Percentiles rank a stretch among this genome's conserved stretches.
These are phyloP conservation scores for Puccinellia tenuiflora DNA, from an alignment of 176 grass and related monocot genomes.

Conservation along the genomic window DNA sequence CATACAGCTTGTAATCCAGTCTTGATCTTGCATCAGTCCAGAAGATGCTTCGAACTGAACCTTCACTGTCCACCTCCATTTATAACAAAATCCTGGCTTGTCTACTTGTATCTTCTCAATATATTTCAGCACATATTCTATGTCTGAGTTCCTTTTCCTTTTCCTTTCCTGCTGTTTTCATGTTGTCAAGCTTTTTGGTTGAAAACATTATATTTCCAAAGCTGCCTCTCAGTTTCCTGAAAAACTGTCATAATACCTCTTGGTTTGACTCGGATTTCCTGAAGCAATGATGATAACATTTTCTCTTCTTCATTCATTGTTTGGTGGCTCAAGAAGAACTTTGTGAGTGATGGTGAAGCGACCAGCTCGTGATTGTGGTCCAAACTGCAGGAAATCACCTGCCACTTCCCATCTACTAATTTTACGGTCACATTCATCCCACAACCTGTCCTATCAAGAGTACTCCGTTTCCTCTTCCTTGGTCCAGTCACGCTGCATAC, in stretches of 20 bases:
- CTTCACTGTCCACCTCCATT: not conserved
- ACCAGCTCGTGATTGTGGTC: not conserved
- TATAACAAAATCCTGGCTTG: not conserved
- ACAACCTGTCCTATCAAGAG: not conserved
- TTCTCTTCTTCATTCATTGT: not conserved
- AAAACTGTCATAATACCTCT: not conserved
- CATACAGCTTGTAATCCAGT: not conserved
- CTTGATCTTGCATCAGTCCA: not conserved
- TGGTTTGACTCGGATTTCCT: not conserved
- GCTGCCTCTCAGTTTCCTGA: not conserved
- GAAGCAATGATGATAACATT: not conserved
- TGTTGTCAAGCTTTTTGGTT: not conserved
- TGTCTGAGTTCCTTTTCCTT: not conserved
- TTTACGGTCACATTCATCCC: slow-evolving; percentile 6
- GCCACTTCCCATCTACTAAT: not conserved
- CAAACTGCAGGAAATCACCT: accelerated
- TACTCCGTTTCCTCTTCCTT: not conserved
- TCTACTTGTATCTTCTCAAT: not conserved
- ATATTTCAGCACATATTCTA: not conserved
- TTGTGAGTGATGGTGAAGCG: not conserved
- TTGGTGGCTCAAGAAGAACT: not conserved
- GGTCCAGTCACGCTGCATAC: accelerated
- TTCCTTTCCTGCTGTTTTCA: not conserved
- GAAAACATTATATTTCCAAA: not conserved
- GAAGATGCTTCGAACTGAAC: not conserved